Evolutionary conservation across 306 rosid species (phyloP).

Genomic region (Rosa lucieae): DNA sequence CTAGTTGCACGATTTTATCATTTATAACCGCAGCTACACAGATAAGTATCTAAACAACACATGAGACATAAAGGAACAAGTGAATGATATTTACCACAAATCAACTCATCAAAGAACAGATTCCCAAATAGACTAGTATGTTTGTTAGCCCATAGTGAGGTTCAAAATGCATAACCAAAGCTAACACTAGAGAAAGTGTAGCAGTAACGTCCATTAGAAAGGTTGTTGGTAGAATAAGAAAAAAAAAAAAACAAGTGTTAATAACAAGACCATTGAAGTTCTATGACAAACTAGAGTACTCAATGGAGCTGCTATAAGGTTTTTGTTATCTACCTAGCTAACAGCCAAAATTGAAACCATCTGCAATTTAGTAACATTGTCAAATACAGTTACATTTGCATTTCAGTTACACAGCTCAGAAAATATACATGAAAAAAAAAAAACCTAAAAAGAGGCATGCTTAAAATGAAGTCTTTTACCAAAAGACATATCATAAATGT

Average conservation of each 20-base stretch:
- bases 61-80: conserved; percentile 4
- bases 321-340: no score
- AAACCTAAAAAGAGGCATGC: no score
- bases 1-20: no score
- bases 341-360: no score
- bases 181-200: conserved; percentile 61
- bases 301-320: no score
- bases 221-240: conserved; percentile 38
- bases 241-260: conserved; percentile 12
- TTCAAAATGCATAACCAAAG: conserved; percentile 75
- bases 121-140: conserved; percentile 81
- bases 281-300: neutral
- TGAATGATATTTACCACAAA: conserved; percentile 57
- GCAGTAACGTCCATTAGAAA: conserved; percentile 60
- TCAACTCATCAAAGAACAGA: conserved; percentile 85
- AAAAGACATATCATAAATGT: no score
- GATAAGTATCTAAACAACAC: neutral
- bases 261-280: neutral
- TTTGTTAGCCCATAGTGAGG: conserved; percentile 80
- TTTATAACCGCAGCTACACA: neutral
- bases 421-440: no score
- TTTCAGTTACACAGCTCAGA: no score
- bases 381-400: no score
- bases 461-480: no score
- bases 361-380: no score